Evolutionary conservation across 2,329 filamentous ascomycete genomes (phyloP).

Genomic region (Fusarium stilboides): DNA sequence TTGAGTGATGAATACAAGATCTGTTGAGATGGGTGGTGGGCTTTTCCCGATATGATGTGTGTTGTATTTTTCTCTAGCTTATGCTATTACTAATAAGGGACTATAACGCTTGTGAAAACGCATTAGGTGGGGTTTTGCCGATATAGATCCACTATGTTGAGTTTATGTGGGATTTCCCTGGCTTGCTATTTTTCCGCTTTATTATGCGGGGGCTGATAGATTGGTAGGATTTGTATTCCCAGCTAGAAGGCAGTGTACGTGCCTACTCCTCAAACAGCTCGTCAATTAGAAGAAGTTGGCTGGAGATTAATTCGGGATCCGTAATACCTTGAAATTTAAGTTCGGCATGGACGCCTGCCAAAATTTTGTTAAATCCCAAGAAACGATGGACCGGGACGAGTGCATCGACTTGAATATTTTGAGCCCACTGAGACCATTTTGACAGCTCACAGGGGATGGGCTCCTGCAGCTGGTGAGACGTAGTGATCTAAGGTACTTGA

Average conservation of each 20-base stretch:
- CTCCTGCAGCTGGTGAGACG: conserved; percentile 45
- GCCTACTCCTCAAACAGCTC: conserved; percentile 23
- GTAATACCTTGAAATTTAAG: conserved; percentile 32
- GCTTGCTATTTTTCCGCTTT: too few species aligned
- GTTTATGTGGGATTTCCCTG: too few species aligned
- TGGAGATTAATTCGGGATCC: conserved; percentile 18
- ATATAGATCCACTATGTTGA: too few species aligned
- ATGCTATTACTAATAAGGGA: too few species aligned
- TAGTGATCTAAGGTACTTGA: conserved; percentile 31
- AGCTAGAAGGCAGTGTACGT: conserved; percentile 6
- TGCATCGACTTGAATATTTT: conserved; percentile 8
- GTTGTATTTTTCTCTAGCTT: too few species aligned
- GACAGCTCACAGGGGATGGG: conserved; percentile 37
- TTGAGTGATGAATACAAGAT: too few species aligned
- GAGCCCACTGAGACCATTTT: conserved; percentile 41
- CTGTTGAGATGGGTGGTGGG: too few species aligned
- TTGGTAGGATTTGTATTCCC: conserved; percentile 33
- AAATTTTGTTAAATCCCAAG: conserved; percentile 30
- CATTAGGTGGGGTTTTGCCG: too few species aligned
- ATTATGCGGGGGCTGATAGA: conserved; percentile 6
- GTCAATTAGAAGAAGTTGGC: conserved; percentile 32
- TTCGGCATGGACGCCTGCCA: conserved; percentile 24
- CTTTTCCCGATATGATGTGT: too few species aligned
- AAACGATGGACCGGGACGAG: conserved; percentile 25
- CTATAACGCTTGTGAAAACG: too few species aligned